These are phyloP conservation scores for Dendrothele bispora DNA, from an alignment of 768 basidiomycete genomes.

Conservation along the genomic window DNA sequence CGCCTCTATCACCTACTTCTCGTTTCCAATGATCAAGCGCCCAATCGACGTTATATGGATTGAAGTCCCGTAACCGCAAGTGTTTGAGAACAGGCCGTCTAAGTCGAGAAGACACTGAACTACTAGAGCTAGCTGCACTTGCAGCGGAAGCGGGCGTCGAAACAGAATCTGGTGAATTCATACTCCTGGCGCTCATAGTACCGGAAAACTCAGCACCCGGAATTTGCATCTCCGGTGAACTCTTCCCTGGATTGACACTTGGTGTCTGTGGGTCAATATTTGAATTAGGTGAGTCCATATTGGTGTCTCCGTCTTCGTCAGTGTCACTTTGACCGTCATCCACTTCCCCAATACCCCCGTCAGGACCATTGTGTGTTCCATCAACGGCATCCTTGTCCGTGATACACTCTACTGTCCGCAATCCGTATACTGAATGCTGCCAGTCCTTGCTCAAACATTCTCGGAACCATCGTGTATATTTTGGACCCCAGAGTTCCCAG, in stretches of 20 bases:
- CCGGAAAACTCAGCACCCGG: no score
- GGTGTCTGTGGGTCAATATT: no score
- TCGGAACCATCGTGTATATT: constrained; percentile 53
- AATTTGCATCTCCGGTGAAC: no score
- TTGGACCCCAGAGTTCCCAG: constrained; percentile 54
- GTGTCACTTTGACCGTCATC: not conserved
- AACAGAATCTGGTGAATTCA: not conserved
- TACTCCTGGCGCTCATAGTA: not conserved
- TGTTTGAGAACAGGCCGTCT: constrained; percentile 12
- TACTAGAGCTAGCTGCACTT: constrained; percentile 1
- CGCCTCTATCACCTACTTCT: constrained; percentile 5
- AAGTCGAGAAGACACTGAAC: not conserved
- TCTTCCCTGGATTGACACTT: no score
- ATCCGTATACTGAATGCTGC: constrained; percentile 55
- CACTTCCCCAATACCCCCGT: not conserved
- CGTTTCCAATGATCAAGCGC: constrained; percentile 4
- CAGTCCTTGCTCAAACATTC: constrained; percentile 51
- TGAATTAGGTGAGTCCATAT: no score
- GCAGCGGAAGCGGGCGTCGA: not conserved
- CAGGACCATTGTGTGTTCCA: constrained; percentile 3
- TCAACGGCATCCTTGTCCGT: constrained; percentile 2
- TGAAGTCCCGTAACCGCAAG: constrained; percentile 39
- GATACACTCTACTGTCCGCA: constrained; percentile 49
- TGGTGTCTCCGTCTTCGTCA: constrained; percentile 4
- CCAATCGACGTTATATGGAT: constrained; percentile 29